Base-by-base conservation (phyloP, 2,329 filamentous ascomycete species). In the Rugonectria rugulosa region DNA sequence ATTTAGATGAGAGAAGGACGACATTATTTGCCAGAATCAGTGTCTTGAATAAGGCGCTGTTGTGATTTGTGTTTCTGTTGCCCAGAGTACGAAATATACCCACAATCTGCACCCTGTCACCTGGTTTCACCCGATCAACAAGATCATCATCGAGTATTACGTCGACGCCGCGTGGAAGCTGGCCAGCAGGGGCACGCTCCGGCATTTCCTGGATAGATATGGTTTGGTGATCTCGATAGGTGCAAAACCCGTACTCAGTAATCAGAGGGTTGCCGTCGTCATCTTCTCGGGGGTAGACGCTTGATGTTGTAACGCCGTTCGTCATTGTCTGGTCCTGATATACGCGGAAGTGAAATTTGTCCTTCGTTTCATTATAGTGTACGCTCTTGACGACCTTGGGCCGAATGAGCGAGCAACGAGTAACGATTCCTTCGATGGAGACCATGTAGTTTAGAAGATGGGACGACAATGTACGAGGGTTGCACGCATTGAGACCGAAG, bases 131-230 rank as follows among this genome's bases (percentile, higher is more conserved):
- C 56, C 86, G 88, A 73, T 99, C 95, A 14, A 98, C 95, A 48
- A 99, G 81, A 72, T 99, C 95, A 72, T 99, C 95, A 72, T 99
- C 95, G 62, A 99, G 80, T 65, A 99, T 93, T 12, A 98, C 93
- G 75, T 99, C 95, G 15, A 99, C 95, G 52, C 94, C 92, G 49
- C 95, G 88, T 56, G 95, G 95, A 61, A 99, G 83, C 79, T 98
- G 95, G 48, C 95, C 95, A 56, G 95, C 94, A 49, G 95, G 95
- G 2, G 95, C 95, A 66, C 94, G 84, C 75, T 99, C 95, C 1
- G 95, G 95, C 95, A 99, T 99, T 79, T 99, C 95, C 76, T 99
- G 95, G 63, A 99, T 97, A 0, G 94, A 97, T 57, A 99, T 92
- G 14, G 91, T 97, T 74, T 99, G 95, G 72, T 99, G 95, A 72